A percentile compares a stretch with the other conserved stretches of the same genome.
Evolutionary conservation across 1,139 yeast genomes (phyloP).

Genomic region (Yamadazyma pseudoaaseri): DNA sequence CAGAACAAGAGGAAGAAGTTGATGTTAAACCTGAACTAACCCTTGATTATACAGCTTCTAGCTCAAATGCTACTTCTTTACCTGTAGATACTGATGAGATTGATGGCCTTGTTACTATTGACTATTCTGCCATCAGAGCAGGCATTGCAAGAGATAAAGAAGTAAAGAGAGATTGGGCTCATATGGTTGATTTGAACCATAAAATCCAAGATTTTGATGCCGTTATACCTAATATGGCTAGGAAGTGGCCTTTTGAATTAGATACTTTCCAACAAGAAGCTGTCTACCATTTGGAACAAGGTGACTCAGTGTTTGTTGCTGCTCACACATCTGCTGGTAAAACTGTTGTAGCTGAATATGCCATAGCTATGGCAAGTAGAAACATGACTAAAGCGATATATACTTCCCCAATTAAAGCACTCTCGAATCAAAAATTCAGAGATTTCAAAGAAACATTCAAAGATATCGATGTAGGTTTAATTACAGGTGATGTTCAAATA

Average conservation of each 20-base stretch:
- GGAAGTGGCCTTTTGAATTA: constrained; percentile 88
- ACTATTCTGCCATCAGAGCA: constrained; percentile 31
- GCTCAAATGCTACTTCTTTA: constrained; percentile 3
- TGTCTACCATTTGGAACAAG: constrained; percentile 91
- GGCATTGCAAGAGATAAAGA: constrained; percentile 27
- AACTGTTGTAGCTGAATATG: constrained; percentile 91
- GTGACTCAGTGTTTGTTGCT: constrained; percentile 96
- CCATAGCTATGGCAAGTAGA: constrained; percentile 88
- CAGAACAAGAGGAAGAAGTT: constrained; percentile 11
- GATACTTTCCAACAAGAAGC: constrained; percentile 98
- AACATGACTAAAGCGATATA: constrained; percentile 91
- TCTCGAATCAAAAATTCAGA: constrained; percentile 91
- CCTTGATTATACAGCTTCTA: not conserved
- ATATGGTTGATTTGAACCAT: constrained; percentile 84
- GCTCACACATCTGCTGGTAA: constrained; percentile 97
- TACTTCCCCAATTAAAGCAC: constrained; percentile 90
- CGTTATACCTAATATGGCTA: constrained; percentile 88
- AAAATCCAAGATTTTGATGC: constrained; percentile 80
- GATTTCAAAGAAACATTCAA: constrained; percentile 83
- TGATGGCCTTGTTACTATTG: constrained; percentile 76
- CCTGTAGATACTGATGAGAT: constrained; percentile 49
- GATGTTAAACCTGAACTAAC: constrained; percentile 1
- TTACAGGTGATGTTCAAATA: constrained; percentile 97
- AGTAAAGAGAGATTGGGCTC: constrained; percentile 82
- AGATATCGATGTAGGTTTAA: constrained; percentile 84